phyloP scores from a whole-genome alignment of 83 land plant genomes.

The Larix sibirica region DNA sequence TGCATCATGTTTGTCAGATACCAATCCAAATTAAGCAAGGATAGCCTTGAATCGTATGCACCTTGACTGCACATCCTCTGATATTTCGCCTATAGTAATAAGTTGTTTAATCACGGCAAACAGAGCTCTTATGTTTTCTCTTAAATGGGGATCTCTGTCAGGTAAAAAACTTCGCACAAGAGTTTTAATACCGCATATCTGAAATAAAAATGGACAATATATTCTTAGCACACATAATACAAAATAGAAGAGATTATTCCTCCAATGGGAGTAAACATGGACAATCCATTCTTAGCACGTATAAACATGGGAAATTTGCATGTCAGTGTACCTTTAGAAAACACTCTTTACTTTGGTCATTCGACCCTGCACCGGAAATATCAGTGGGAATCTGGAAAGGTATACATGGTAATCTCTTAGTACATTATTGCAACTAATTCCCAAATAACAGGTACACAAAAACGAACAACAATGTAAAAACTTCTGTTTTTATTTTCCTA shows the following conservation, averaged over 20 bases:
- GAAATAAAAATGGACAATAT: conserved; percentile 2
- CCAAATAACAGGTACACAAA: neutral
- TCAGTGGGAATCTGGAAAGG: conserved; percentile 33
- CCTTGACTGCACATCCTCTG: conserved; percentile 67
- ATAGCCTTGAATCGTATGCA: conserved; percentile 5
- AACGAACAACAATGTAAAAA: neutral
- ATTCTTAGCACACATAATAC: neutral
- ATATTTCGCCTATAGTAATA: conserved; percentile 58
- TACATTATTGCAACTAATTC: neutral
- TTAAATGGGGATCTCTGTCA: conserved; percentile 61
- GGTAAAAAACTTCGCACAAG: conserved; percentile 79
- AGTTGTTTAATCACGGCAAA: conserved; percentile 43
- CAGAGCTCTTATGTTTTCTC: conserved; percentile 56
- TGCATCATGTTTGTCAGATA: neutral
- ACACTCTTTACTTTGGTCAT: conserved; percentile 56
- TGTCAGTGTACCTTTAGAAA: conserved; percentile 43
- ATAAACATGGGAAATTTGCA: neutral
- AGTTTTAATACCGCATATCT: conserved; percentile 70
- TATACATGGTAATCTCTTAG: neutral
- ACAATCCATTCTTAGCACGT: neutral
- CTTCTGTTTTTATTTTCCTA: neutral
- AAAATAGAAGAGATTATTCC: neutral
- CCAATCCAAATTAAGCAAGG: neutral
- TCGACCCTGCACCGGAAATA: conserved; percentile 30
- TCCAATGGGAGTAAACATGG: neutral